Base-by-base conservation (phyloP, 2,329 filamentous ascomycete species). In the Amauroascus niger region DNA sequence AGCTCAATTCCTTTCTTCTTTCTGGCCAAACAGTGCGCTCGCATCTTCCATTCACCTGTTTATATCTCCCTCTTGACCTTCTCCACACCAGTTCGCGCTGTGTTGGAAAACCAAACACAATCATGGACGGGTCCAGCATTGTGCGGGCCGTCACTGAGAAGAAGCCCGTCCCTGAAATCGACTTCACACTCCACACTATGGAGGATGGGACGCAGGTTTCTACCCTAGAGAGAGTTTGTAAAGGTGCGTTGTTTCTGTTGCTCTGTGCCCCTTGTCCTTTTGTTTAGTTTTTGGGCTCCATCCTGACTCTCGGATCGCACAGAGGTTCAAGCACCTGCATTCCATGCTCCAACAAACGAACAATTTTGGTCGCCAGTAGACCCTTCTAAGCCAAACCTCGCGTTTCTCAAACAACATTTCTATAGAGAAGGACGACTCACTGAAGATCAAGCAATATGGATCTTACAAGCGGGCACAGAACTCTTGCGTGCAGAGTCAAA, bases 271-370 rank as follows among this genome's bases (percentile, higher is more conserved):
- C 28, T 32, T 6, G 11, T 20, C 37, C 20, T 18, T 20, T 22
- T 22, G 11, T n/a, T 26, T 28, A 11, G 9, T 2, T 28, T 16
- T 18, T 33, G 32, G 24, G 43, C 13, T n/a, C 16, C 22, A 28
- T 40, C 6, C 39, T n/a, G 24, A 54, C 24, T 30, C 16, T 7
- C 24, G 14, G 22, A 14, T 28, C 16, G 16, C 4, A n/a, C 28
- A 97, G 93, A 98, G 73, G 93, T 98, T 53, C 93, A 98, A 80
- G 93, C 93, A 62, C 93, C 93, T 47, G 93, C 93, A 65, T 91
- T 95, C 76, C 84, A 83, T 70, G 88, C 88, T 64, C 93, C 93
- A 30, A 90, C 87, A 64, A 86, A 96, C 72, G 88, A 96, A 60
- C 87, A 95, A 72, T 96, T 98, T 77, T 91, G 87, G 74, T 87